Base-by-base conservation (phyloP, 129 eudicot genomes). In the Oenanthe sinensis region DNA sequence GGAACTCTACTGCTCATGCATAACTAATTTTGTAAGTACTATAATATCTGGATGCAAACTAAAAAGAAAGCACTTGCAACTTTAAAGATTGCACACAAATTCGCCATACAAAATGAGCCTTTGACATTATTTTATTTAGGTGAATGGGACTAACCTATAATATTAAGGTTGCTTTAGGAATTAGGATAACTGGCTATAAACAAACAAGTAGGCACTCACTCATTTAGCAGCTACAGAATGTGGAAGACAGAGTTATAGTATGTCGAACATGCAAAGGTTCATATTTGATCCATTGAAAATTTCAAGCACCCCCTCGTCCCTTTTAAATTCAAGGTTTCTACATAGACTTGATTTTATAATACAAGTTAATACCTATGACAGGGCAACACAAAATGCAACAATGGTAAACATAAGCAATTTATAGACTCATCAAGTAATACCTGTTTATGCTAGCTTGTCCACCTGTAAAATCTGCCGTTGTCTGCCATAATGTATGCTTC, bases 401-500 rank as follows among this genome's bases (percentile, higher is more conserved):
- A 67, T 14, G 8, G 72, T 67, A 39, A n/a, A 52, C 54, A 43
- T 44, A 22, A n/a, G 52, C 20, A 19, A 43, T 30, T 2, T 15
- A 72, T 24, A 50, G 20, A 16, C 40, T 6, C 37, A 40, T 42
- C 47, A 30, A 39, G 76, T 7, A 14, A 24, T 46, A 93, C 98
- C 89, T 91, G 68, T 89, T 81, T 74, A 88, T 55, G 82, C 92
- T 89, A 49, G 97, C 98, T 76, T 94, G 93, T 72, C 98, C 98
- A 81, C 90, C 85, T 70, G 98, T 91, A 78, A 94, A 91, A 77
- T 94, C 98, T 17, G 93, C 78, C 48, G 97, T 91, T 22, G 97
- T 88, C 84, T 91, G 98, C 98, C 98, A 94, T 75, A 91, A 78
- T 24, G 98, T 91, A 73, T 94, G 98, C 89, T 94, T 94, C 87